Conservation (phyloP, 768 basidiomycete species). For the Leccinum broughii region DNA sequence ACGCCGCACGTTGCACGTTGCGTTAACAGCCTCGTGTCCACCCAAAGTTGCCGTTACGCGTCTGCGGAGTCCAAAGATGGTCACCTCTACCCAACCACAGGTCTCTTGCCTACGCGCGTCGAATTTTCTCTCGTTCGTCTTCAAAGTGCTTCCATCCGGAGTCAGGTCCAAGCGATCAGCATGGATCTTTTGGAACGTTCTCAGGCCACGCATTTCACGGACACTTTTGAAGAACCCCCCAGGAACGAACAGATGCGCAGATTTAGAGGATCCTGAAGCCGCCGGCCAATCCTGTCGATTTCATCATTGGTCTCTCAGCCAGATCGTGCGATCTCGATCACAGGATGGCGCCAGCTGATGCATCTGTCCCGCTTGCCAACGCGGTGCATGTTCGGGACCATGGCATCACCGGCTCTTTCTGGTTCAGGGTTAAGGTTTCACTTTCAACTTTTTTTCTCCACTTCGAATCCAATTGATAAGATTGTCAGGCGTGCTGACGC, state of each 20-base stretch:
- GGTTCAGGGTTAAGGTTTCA: constrained; percentile 21
- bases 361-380: constrained; percentile 4
- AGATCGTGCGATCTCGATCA: constrained; percentile 25
- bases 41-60: constrained; percentile 19
- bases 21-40: constrained; percentile 26
- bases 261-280: constrained; percentile 14
- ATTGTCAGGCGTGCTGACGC: neutral
- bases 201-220: constrained; percentile 9
- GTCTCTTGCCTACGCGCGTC: neutral
- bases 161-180: constrained; percentile 6
- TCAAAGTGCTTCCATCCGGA: constrained; percentile 1
- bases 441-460: neutral
- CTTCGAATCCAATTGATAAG: constrained; percentile 9
- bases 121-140: constrained; percentile 1
- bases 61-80: constrained; percentile 22
- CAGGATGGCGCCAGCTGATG: constrained; percentile 12
- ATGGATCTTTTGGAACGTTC: constrained; percentile 10
- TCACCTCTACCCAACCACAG: neutral
- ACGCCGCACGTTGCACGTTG: constrained; percentile 18
- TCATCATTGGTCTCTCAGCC: constrained; percentile 13
- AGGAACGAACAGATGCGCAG: constrained; percentile 14
- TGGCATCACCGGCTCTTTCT: constrained; percentile 10
- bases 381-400: constrained; percentile 1
- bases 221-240: constrained; percentile 6
- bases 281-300: constrained; percentile 21